phyloP scores from a whole-genome alignment of 345 rosid genomes.

The Raphanus raphanistrum region DNA sequence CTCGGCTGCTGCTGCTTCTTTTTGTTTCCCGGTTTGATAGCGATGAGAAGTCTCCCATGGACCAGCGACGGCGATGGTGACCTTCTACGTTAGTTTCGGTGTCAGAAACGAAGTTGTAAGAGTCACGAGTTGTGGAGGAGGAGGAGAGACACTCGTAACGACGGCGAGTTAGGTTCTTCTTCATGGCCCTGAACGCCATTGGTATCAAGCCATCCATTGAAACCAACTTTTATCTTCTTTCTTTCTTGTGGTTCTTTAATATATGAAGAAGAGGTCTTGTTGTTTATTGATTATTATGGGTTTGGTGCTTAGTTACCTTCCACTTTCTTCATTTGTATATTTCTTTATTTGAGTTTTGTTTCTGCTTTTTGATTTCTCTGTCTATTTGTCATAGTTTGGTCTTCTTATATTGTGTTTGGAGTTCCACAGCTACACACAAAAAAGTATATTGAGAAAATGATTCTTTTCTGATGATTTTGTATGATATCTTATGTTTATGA shows the following conservation, averaged over 20 bases:
- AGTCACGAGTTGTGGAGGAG: constrained; percentile 37
- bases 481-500: not conserved
- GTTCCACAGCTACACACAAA: not conserved
- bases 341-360: constrained; percentile 18
- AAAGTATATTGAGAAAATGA: not conserved
- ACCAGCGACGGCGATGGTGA: constrained; percentile 51
- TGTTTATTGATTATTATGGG: not conserved
- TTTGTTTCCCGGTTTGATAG: constrained; percentile 27
- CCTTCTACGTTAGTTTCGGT: constrained; percentile 20
- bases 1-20: not conserved
- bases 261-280: constrained; percentile 7
- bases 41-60: constrained; percentile 52
- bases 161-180: constrained; percentile 59
- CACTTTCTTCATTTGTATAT: constrained; percentile 25
- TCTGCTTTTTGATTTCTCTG: not conserved
- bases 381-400: not conserved
- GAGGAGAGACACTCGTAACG: constrained; percentile 74
- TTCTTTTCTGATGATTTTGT: not conserved
- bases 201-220: constrained; percentile 88
- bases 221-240: not conserved
- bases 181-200: constrained; percentile 61
- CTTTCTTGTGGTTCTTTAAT: not conserved
- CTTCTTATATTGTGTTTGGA: not conserved
- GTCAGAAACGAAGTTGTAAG: constrained; percentile 36
- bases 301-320: constrained; percentile 25